Evolutionary conservation across 2,329 filamentous ascomycete genomes (phyloP).

Genomic region (Colletotrichum tropicale): DNA sequence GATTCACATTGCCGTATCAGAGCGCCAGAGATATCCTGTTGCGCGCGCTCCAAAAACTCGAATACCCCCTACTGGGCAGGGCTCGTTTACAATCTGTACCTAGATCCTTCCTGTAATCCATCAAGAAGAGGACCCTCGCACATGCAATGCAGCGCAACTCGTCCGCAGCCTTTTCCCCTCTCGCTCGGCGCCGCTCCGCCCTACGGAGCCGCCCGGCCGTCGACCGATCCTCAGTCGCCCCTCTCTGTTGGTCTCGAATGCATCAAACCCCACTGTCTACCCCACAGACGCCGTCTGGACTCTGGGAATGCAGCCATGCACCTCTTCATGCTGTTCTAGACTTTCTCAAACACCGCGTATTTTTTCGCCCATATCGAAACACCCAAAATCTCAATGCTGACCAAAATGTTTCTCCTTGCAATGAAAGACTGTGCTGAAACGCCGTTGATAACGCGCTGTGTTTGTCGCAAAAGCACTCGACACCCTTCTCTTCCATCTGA

Average conservation of each 20-base stretch:
- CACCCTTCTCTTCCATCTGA: neutral
- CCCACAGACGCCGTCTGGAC: constrained; percentile 8
- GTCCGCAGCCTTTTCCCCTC: neutral
- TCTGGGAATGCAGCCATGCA: neutral
- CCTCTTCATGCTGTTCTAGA: constrained; percentile 2
- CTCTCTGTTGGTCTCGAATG: neutral
- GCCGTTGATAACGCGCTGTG: neutral
- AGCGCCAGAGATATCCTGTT: neutral
- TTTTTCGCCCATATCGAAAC: constrained; percentile 7
- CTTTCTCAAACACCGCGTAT: neutral
- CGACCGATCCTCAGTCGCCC: neutral
- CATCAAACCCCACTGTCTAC: neutral
- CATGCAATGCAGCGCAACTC: neutral
- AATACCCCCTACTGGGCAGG: neutral
- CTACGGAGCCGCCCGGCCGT: neutral
- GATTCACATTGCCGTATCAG: neutral
- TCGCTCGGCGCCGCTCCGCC: neutral
- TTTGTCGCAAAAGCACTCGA: neutral
- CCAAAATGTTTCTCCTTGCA: neutral
- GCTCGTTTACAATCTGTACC: neutral
- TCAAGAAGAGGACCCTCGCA: neutral
- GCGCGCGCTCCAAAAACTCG: neutral
- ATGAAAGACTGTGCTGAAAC: neutral
- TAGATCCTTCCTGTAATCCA: neutral
- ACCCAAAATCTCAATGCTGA: neutral